Evolutionary conservation across 768 basidiomycete genomes (phyloP).

Genomic region (Lentinus brumalis): DNA sequence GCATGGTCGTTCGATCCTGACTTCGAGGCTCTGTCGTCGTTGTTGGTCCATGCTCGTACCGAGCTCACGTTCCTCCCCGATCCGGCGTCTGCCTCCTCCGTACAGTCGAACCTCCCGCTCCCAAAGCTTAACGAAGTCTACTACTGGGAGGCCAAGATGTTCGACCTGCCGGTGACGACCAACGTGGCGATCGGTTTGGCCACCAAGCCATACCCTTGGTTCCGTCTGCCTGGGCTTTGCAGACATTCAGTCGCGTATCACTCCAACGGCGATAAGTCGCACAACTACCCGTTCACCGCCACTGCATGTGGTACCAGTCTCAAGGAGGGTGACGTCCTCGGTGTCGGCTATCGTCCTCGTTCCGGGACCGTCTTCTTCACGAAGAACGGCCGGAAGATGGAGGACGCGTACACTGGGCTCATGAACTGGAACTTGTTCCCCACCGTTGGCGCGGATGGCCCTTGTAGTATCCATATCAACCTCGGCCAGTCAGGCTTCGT

Average conservation of each 20-base stretch:
- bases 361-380: constrained; percentile 99
- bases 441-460: constrained; percentile 93
- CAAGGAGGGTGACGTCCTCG: constrained; percentile 94
- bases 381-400: constrained; percentile 94
- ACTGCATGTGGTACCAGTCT: constrained; percentile 80
- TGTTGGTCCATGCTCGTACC: constrained; percentile 93
- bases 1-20: constrained; percentile 99
- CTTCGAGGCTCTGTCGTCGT: constrained; percentile 89
- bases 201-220: constrained; percentile 95
- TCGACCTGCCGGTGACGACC: constrained; percentile 87
- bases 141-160: constrained; percentile 99
- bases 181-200: constrained; percentile 92
- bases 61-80: constrained; percentile 98
- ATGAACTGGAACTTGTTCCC: constrained; percentile 95
- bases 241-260: constrained; percentile 93
- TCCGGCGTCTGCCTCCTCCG: constrained; percentile 90
- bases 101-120: constrained; percentile 94
- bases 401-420: constrained; percentile 92
- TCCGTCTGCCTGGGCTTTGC: constrained; percentile 86
- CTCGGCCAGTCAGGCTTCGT: constrained; percentile 98
- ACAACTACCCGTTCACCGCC: constrained; percentile 94
- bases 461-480: constrained; percentile 96
- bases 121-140: constrained; percentile 99
- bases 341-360: constrained; percentile 93
- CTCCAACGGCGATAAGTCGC: constrained; percentile 94